Conservation (phyloP, 2,329 filamentous ascomycete genomes). For the Zymoseptoria tritici region DNA sequence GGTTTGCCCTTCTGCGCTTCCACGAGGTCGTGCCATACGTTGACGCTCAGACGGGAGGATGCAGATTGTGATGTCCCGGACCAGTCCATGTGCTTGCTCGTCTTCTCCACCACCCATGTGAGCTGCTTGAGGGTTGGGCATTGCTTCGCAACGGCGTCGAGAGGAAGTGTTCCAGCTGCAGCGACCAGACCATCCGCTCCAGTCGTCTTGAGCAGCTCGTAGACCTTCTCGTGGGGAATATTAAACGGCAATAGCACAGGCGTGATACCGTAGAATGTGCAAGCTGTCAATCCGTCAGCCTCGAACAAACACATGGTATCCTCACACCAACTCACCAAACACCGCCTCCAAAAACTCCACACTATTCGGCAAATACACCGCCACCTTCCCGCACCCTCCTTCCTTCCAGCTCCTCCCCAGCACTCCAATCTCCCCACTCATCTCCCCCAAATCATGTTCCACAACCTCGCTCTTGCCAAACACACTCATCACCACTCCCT, state of each 20-base stretch:
- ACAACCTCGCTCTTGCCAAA: slow-evolving; percentile 66
- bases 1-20: no score
- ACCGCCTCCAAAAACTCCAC: slow-evolving; percentile 75
- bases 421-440: slow-evolving; percentile 80
- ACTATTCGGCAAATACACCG: slow-evolving; percentile 88
- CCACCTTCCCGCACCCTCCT: slow-evolving; percentile 64
- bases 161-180: slow-evolving; percentile 76
- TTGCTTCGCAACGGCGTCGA: slow-evolving; percentile 61
- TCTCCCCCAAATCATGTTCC: slow-evolving; percentile 62
- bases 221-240: slow-evolving; percentile 59
- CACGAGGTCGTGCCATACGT: slow-evolving; percentile 89
- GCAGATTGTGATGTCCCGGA: slow-evolving; percentile 75
- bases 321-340: slow-evolving; percentile 50
- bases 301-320: background rate
- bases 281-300: slow-evolving; percentile 46
- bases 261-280: slow-evolving; percentile 80
- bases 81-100: slow-evolving; percentile 91
- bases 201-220: slow-evolving; percentile 64
- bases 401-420: slow-evolving; percentile 71
- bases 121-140: slow-evolving; percentile 68
- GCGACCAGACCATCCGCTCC: slow-evolving; percentile 77
- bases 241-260: slow-evolving; percentile 82
- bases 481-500: slow-evolving; percentile 70
- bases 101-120: slow-evolving; percentile 88
- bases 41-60: slow-evolving; percentile 66